Conservation (phyloP, 371 early-diverging fungal genomes). For the Capillidium rhysosporum region DNA sequence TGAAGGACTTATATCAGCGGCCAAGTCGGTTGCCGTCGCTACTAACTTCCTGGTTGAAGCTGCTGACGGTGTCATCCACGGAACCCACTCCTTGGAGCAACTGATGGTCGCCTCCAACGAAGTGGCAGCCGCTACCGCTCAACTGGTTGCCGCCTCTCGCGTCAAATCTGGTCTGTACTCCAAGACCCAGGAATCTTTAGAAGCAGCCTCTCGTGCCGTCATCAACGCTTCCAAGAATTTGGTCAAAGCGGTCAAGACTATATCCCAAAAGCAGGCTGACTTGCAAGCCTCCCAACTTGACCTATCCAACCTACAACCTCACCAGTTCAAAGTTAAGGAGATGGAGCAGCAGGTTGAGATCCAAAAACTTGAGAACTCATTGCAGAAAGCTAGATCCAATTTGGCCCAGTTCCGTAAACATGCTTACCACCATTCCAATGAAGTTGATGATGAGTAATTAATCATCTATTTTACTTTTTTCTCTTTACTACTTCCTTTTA, state of each 20-base stretch:
- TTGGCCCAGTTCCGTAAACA: conserved; percentile 82
- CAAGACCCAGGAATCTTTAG: conserved; percentile 76
- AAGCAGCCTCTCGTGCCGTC: conserved; percentile 81
- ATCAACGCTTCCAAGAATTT: conserved; percentile 75
- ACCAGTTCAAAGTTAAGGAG: conserved; percentile 86
- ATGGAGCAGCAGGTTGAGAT: conserved; percentile 97
- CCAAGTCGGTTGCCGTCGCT: conserved; percentile 83
- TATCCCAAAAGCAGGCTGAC: conserved; percentile 49
- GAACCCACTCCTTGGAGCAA: conserved; percentile 78
- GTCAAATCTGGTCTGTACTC: conserved; percentile 84
- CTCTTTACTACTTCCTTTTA: too few species aligned
- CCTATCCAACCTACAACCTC: conserved; percentile 52
- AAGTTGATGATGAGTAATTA: conserved; percentile 1
- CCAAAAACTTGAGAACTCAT: conserved; percentile 79
- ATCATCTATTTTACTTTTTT: too few species aligned
- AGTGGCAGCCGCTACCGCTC: conserved; percentile 87
- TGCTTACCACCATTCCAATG: conserved; percentile 35
- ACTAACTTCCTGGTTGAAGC: conserved; percentile 82
- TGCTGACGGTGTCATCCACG: conserved; percentile 87
- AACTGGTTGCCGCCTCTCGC: conserved; percentile 89
- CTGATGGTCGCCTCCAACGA: conserved; percentile 90
- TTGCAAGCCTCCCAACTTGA: conserved; percentile 34
- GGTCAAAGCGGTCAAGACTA: conserved; percentile 79
- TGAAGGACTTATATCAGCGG: conserved; percentile 93
- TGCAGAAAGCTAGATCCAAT: conserved; percentile 62